Percentiles rank a stretch among this genome's conserved stretches.
Evolutionary conservation across 768 basidiomycete species (phyloP).

Genomic region (Leccinum disarticulatum): DNA sequence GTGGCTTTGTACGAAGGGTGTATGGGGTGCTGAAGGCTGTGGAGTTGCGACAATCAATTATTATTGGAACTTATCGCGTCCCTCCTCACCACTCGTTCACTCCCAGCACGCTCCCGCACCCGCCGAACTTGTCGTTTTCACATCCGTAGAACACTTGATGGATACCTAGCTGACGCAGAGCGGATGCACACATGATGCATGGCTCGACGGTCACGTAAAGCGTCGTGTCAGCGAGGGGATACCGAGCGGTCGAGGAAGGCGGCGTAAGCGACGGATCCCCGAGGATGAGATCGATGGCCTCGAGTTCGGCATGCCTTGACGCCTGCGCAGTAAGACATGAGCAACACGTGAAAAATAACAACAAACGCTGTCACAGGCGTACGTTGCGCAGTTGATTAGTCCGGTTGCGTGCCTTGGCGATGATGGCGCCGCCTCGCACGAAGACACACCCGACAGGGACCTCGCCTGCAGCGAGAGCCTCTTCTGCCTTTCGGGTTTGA

Average conservation of each 20-base stretch:
- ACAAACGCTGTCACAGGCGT: slow-evolving; percentile 19
- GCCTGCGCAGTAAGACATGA: slow-evolving; percentile 51
- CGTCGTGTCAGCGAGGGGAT: slow-evolving; percentile 75
- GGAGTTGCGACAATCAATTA: slow-evolving; percentile 7
- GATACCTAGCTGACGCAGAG: slow-evolving; percentile 90
- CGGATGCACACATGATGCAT: slow-evolving; percentile 98
- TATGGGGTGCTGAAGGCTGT: slow-evolving; percentile 66
- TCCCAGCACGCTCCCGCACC: slow-evolving; percentile 90
- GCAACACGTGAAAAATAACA: not conserved
- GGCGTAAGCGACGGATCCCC: slow-evolving; percentile 59
- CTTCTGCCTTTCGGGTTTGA: slow-evolving; percentile 61
- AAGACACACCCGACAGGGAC: slow-evolving; percentile 98
- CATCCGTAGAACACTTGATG: slow-evolving; percentile 90
- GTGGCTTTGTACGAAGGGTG: slow-evolving; percentile 74
- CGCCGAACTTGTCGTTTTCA: slow-evolving; percentile 94
- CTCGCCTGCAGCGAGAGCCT: slow-evolving; percentile 81
- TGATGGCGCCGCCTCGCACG: slow-evolving; percentile 70
- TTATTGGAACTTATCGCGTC: not conserved
- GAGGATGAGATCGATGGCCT: slow-evolving; percentile 90
- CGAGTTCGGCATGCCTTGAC: slow-evolving; percentile 95
- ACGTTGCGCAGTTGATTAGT: slow-evolving; percentile 96
- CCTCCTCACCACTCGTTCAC: slow-evolving; percentile 70
- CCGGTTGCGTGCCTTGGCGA: slow-evolving; percentile 87
- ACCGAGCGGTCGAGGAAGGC: slow-evolving; percentile 31
- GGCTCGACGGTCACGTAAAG: slow-evolving; percentile 99